Evolutionary conservation across 306 rosid species (phyloP).

Genomic region (Glycine soja): DNA sequence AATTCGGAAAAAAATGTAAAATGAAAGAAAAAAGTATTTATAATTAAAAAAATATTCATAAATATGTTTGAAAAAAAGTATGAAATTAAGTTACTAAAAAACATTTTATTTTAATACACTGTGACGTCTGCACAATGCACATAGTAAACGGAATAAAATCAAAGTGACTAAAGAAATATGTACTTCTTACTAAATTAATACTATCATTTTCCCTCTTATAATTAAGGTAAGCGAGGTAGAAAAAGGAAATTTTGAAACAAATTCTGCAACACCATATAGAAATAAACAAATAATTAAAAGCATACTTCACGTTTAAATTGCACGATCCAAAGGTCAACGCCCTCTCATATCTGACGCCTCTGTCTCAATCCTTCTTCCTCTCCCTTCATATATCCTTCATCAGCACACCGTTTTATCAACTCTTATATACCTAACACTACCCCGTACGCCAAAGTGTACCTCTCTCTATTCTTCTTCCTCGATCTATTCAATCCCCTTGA

Average conservation of each 20-base stretch:
- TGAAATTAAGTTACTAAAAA: neutral
- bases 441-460: conserved; percentile 42
- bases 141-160: neutral
- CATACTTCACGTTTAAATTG: conserved; percentile 7
- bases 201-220: no score
- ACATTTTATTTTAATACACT: neutral
- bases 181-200: no score
- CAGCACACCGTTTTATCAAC: neutral
- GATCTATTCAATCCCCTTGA: neutral
- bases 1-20: neutral
- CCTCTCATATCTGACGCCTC: conserved; percentile 22
- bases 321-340: conserved; percentile 54
- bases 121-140: neutral
- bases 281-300: neutral
- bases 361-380: neutral
- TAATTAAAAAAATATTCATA: neutral
- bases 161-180: no score
- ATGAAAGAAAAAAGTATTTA: neutral
- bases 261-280: neutral
- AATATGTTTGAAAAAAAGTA: neutral
- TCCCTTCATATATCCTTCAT: neutral
- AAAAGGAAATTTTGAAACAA: neutral
- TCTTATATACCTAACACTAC: neutral
- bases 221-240: neutral
- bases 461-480: conserved; percentile 2